These are phyloP conservation scores for Colletotrichum orchidophilum DNA, from an alignment of 2,329 filamentous ascomycete species.

Conservation along the genomic window DNA sequence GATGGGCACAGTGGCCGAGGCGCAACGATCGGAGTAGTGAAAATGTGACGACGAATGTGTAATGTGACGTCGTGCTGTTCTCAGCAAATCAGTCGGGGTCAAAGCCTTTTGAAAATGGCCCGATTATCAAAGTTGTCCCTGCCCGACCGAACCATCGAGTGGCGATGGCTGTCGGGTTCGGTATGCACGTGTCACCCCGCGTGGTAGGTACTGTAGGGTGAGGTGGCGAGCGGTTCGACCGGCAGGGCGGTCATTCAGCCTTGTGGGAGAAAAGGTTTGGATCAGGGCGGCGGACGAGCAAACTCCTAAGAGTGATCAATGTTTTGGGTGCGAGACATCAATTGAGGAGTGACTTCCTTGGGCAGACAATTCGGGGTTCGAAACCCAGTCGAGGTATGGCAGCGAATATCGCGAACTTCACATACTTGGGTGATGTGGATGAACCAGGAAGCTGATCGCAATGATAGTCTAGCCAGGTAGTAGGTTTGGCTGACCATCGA, in stretches of 20 bases:
- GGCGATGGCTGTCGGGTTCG: neutral
- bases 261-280: neutral
- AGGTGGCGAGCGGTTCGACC: neutral
- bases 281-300: neutral
- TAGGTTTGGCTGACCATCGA: neutral
- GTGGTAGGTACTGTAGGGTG: neutral
- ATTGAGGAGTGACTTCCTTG: neutral
- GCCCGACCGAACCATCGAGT: constrained; percentile 4
- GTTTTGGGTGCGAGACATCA: neutral
- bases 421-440: neutral
- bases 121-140: neutral
- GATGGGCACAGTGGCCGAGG: neutral
- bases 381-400: neutral
- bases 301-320: neutral
- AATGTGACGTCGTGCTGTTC: neutral
- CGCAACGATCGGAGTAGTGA: neutral
- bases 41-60: constrained; percentile 5
- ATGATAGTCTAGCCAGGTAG: neutral
- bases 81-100: neutral
- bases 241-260: neutral
- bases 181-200: neutral
- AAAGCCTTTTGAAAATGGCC: neutral
- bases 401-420: neutral
- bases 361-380: neutral
- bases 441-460: neutral